Evolutionary conservation across 1,139 yeast species (phyloP), one percentile per base, ranked within the genome.

Genomic region (Candida sp.): DNA sequence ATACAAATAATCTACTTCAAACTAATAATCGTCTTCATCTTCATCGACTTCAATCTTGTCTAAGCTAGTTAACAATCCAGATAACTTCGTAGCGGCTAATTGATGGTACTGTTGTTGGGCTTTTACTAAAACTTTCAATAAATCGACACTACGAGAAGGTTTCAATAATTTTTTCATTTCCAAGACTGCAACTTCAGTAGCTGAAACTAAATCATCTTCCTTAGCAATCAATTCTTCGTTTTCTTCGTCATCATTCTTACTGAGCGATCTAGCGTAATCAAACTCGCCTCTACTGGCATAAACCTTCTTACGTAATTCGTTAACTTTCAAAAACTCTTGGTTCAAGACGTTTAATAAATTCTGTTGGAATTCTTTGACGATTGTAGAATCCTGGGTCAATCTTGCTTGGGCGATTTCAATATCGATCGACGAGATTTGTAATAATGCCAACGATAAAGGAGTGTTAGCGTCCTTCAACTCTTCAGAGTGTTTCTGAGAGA

Each of bases 171-270:
- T 79, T 62, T 84, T 82, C 93, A 87, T 85, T 43, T 80, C 79
- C 53, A 79, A 77, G 11, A 84, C 90, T 1, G 93, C 91, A 29
- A 73, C 70, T 45, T 84, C 84, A 5, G 89, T 85, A 21, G 87
- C 87, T 54, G 82, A 77, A 29, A 85, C 91, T 53, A 85, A 76
- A 49, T 83, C 90, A 57, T 87, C 95, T 63, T 87, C 95, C 51
- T 78, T 75, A 38, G 74, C 67, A 51, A 85, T 89, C 51, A 85
- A 66, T 44, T 78, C 81, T 49, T 74, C 77, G 52, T 72, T 70
- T 51, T 78, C 73, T 43, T 66, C 70, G 35, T 75, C 75, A 39
- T 64, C 60, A 30, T 58, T 61, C 36, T 55, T 55, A 37, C 60
- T 56, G 46, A 63, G 66, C 35, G 72, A 55, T 61, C 93, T 75